Base-by-base conservation (phyloP, 2,329 filamentous ascomycete genomes). In the Nemania sp. region DNA sequence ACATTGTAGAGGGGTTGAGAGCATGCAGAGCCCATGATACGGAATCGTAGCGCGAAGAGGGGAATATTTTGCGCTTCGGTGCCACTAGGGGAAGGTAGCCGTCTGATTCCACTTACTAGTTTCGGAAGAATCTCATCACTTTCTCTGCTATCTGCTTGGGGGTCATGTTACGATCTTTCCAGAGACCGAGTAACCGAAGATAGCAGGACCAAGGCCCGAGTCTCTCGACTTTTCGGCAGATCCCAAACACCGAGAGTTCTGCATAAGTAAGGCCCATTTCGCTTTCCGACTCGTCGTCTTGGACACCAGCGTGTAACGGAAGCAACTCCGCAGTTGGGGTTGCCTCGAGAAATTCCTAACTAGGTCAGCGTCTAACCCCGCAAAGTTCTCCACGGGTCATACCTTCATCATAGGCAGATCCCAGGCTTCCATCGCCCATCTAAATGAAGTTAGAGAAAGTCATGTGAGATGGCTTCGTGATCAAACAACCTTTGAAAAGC, bases 291-390 rank as follows among this genome's bases (percentile, higher is more conserved):
- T 57, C 51, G n/a, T 57, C 58, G n/a, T 57, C 52, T 29, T 69
- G 69, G 8, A 64, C 57, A 13, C 63, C 66, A 3, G 69, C 66
- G 3, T 24, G n/a, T n/a, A 71, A 32, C 15, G 64, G 69, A 3
- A 69, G 53, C 2, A 67, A 32, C 49, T 71, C 67, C 5, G 67
- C 69, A 6, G 22, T 69, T 18, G 69, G 67, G 15, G 61, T 64
- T 2, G 64, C 64, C 5, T 35, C 26, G 3, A 70, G 32, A 26
- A 71, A 71, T 27, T 63, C 61, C 3, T 41, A 41, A 18, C 38
- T 18, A 15, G 15, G 38, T 41, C 11, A 41, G 38, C 38, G 15
- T 41, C 11, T 41, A 41, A 5, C 38, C 38, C 38, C 38, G 38
- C 38, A 41, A 41, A 41, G 38, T 41, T 13, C 15, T 13, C 2